Conservation (phyloP, 106 monocot genomes). For the Dioscorea zingiberensis region DNA sequence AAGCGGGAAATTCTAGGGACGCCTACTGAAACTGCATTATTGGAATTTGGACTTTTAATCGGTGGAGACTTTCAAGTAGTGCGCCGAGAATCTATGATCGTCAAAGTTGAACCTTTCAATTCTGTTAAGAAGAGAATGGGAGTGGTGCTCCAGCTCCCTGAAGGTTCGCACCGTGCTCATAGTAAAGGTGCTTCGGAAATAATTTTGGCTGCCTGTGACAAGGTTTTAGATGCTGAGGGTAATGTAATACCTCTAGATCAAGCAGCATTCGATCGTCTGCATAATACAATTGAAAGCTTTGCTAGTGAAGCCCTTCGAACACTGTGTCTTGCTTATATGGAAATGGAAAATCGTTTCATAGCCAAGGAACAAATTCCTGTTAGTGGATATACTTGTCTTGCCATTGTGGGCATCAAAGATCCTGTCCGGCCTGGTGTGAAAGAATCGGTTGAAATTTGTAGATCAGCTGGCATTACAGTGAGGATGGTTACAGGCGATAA, state of each 20-base stretch:
- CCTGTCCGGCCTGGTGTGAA: conserved; percentile 70
- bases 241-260: conserved; percentile 43
- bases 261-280: conserved; percentile 19
- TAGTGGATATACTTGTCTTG: conserved; percentile 62
- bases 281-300: conserved; percentile 42
- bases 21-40: conserved; percentile 62
- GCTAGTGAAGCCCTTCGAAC: conserved; percentile 64
- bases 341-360: conserved; percentile 34
- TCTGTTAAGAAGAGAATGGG: conserved; percentile 72
- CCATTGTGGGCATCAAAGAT: conserved; percentile 78
- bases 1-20: conserved; percentile 62
- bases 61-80: conserved; percentile 46
- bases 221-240: conserved; percentile 34
- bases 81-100: conserved; percentile 24
- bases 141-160: conserved; percentile 54
- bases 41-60: conserved; percentile 55
- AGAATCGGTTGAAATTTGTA: conserved; percentile 64
- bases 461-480: conserved; percentile 69
- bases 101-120: conserved; percentile 76
- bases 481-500: conserved; percentile 85
- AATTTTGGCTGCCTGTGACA: conserved; percentile 54
- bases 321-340: conserved; percentile 63
- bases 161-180: conserved; percentile 40
- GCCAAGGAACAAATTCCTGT: conserved; percentile 32
- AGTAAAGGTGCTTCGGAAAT: conserved; percentile 76